A percentile compares a stretch with the other conserved stretches of the same genome.
Evolutionary conservation across 2,329 filamentous ascomycete genomes (phyloP).

Genomic region (Rhexocercosporidium sp.): DNA sequence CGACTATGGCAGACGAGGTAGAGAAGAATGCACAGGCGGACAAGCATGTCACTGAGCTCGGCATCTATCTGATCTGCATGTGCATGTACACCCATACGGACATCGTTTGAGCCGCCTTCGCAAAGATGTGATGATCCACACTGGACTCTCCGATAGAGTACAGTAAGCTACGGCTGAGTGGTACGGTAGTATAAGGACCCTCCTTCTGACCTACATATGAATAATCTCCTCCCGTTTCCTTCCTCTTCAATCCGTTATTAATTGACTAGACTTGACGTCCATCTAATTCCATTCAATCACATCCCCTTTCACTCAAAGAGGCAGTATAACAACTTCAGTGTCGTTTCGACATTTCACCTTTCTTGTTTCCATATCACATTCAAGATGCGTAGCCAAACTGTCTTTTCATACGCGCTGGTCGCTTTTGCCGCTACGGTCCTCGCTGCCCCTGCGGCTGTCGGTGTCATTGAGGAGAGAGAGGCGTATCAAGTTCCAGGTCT

Average conservation of each 20-base stretch:
- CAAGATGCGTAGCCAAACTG: conserved; percentile 30
- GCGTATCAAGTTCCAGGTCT: conserved; percentile 1
- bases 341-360: conserved; percentile 10
- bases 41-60: not conserved
- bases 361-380: not conserved
- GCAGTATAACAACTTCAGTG: conserved; percentile 14
- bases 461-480: conserved; percentile 16
- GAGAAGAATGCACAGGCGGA: not conserved
- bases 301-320: not conserved
- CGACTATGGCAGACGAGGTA: not conserved
- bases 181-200: not conserved
- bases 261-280: not conserved
- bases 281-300: not conserved
- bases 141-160: not conserved
- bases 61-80: not conserved
- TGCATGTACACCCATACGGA: not conserved
- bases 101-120: conserved; percentile 1
- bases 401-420: conserved; percentile 32
- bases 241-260: not conserved
- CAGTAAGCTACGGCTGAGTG: too few relatives aligned
- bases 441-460: conserved; percentile 21
- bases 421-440: conserved; percentile 23
- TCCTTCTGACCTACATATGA: not conserved
- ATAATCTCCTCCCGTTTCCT: not conserved
- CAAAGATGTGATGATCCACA: conserved; percentile 2